Base-by-base conservation (phyloP, 805 yeast genomes). In the Limtongozyma cylindracea region DNA sequence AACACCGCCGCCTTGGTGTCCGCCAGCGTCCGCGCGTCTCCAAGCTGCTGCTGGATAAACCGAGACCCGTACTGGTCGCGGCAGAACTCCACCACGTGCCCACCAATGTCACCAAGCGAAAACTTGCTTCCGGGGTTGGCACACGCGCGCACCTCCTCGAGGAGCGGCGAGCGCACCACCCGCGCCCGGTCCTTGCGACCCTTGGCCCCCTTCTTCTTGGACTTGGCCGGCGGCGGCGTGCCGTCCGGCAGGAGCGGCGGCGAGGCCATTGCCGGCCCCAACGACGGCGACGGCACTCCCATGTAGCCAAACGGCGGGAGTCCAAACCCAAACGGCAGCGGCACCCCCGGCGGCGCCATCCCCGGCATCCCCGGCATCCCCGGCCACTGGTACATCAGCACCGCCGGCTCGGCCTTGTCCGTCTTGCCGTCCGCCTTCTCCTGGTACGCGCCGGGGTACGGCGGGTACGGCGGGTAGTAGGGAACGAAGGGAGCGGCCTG, bases 31-130 rank as follows among this genome's bases (percentile, higher is more conserved):
- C n/a, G n/a, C 1, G 91, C 68, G 6, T 42, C 43, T 9, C 67
- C 71, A 21, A 84, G 51, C 35, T 73, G 71, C 34, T 82, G 92
- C 47, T 88, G 99, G 30, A 88, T 84, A 36, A 84, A 88, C 30
- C 99, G 57, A 4, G 96, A 82, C 3, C 99, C 99, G 41, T 80
- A 91, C 46, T 88, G 99, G 46, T 88, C 98, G 31, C 76, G 76
- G 22, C 92, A 65, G 34, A 88, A 84, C 43, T 84, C 96, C 27
- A 73, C 56, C 4, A 88, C 88, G 39, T 72, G 80, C 6, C 92
- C 93, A 31, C 65, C 61, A 17, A 84, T 67, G 37, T 76, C 91
- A 27, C 56, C 61, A 31, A 88, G 51, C 15, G 53, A 53, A 38
- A 64, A 71, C 23, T 50, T 53, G 28, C 65, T 64, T 25, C 53